Base-by-base conservation (phyloP, 2,329 filamentous ascomycete genomes). In the Corniculantispora saksenae region DNA sequence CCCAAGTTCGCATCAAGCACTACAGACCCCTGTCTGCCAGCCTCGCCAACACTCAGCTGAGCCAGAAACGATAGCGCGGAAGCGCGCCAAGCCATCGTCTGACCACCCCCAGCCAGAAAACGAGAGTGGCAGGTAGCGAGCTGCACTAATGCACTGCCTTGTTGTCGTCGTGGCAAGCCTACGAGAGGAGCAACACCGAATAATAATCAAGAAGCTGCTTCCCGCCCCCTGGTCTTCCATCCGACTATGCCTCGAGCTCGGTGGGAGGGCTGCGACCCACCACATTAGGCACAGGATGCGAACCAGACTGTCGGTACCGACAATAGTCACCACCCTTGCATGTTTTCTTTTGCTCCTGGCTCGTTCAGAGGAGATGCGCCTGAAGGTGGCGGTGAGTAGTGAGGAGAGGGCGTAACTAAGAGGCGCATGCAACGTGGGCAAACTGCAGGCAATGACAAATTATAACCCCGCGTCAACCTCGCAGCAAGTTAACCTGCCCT, bases 231-330 rank as follows among this genome's bases (percentile, higher is more conserved):
- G 15, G 19, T 47, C 27, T 13, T 54, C 48, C 35, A 27, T 10
- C 29, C 32, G 59, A 25, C 48, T 40, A 32, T 45, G 25, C 27
- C 48, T 59, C 19, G 57, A 27, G 57, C 23, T 25, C 38, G 23
- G 40, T 58, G 43, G 23, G 23, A 47, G 29, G 9, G 15, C 40
- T 47, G 38, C 47, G 47, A 45, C 58, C 47, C 58, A 50, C 57
- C 57, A 21, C n/a, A 17, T 23, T 27, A n/a, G 43, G 13, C 40
- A 38, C 29, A 12, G 19, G 15, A 40, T 21, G 29, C 59, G 47
- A 61, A 61, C 48, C 59, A 61, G 48, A 54, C 59, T 61, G 47
- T 61, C 59, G 59, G 59, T 29, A 45, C 35, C 19, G 35, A 23
- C 25, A 53, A 45, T 50, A 57, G 38, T 59, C 56, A 48, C 40